Evolutionary conservation across 2,329 filamentous ascomycete species (phyloP), one percentile per base, ranked within the genome.

Genomic region (Pyricularia grisea): DNA sequence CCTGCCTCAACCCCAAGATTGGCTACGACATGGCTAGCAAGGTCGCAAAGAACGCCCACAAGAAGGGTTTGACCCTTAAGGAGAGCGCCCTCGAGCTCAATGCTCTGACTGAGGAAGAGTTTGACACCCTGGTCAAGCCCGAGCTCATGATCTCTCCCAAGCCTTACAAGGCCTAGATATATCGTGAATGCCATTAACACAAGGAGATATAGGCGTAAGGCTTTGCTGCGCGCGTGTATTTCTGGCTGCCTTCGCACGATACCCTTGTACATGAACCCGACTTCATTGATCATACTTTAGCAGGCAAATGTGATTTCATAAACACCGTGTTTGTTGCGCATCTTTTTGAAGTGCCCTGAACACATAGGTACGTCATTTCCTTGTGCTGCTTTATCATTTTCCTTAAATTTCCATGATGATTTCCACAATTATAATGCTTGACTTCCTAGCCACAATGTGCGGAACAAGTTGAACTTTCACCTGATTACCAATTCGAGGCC

Each of bases 21-120:
- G 94, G 94, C 71, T 97, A 97, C 81, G 94, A 97, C 79, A 96
- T 96, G 92, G 94, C 94, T 68, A 93, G 90, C 81, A 97, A 97
- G 85, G 94, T 97, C 28, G 94, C 94, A 77, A 97, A 97, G 90
- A 96, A 99, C 78, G 95, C 95, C 20, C 95, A 99, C 85, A 97
- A 97, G 88, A 98, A 98, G 88, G 93, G 93, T 42, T 82, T 94
- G 67, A 97, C 93, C 28, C 87, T 99, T 70, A 97, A 97, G 86
- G 83, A 97, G 82, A 94, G 91, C 76, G 94, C 95, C 25, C 89
- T 98, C 85, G 92, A 98, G 85, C 87, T 99, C 73, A 87, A 97
- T 74, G 94, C 93, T 65, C 84, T 98, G 73, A 94, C 89, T 72
- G 89, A 90, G 77, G 92, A 92, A 76, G 94, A 97, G 78, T 98